phyloP scores from a whole-genome alignment of 202 grass and related monocot species.

The Zoysia matrella region DNA sequence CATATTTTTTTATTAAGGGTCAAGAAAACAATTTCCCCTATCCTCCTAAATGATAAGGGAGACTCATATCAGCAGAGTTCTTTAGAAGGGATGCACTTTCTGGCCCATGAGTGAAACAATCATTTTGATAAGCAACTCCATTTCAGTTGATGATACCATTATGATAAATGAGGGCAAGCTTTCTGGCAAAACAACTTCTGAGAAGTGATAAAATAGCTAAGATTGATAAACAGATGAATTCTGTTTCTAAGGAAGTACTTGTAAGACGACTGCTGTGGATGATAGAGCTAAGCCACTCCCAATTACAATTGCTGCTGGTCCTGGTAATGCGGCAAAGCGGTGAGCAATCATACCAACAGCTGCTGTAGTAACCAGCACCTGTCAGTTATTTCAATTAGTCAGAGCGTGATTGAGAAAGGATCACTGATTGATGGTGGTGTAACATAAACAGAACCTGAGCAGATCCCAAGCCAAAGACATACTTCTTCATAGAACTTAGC shows the following conservation, averaged over 20 bases:
- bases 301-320: slow-evolving; percentile 91
- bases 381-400: slow-evolving; percentile 41
- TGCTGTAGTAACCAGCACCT: slow-evolving; percentile 88
- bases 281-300: slow-evolving; percentile 95
- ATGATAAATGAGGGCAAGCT: slow-evolving; percentile 12
- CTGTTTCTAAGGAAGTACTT: slow-evolving; percentile 58
- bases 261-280: slow-evolving; percentile 96
- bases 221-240: slow-evolving; percentile 19
- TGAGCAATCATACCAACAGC: slow-evolving; percentile 85
- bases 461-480: slow-evolving; percentile 95
- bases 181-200: neutral
- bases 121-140: slow-evolving; percentile 10
- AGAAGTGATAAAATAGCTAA: slow-evolving; percentile 15
- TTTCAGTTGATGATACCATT: slow-evolving; percentile 1
- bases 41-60: neutral
- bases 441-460: slow-evolving; percentile 75
- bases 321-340: slow-evolving; percentile 62
- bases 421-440: slow-evolving; percentile 35
- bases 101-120: slow-evolving; percentile 21
- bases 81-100: slow-evolving; percentile 15
- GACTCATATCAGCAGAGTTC: neutral
- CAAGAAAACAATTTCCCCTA: slow-evolving; percentile 12
- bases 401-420: slow-evolving; percentile 20
- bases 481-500: slow-evolving; percentile 99
- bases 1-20: neutral